phyloP scores from a whole-genome alignment of 2,329 filamentous ascomycete species.

The Ceratocystis papillata region DNA sequence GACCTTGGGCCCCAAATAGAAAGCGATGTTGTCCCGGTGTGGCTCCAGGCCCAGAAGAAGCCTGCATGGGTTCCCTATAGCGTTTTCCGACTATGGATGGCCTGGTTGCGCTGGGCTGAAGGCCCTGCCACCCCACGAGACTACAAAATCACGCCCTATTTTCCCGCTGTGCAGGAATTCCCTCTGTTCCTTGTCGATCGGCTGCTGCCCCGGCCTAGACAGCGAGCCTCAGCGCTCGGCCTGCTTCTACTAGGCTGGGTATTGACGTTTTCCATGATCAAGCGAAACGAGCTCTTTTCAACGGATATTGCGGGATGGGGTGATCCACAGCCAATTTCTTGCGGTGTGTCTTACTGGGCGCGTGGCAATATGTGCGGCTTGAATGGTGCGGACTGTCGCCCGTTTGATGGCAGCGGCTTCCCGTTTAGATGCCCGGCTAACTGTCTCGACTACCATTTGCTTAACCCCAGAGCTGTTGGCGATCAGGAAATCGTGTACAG shows the following conservation, averaged over 20 bases:
- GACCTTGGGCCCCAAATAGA: background rate
- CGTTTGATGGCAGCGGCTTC: slow-evolving; percentile 59
- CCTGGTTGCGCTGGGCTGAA: slow-evolving; percentile 40
- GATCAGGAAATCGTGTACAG: slow-evolving; percentile 54
- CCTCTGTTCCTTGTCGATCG: slow-evolving; percentile 54
- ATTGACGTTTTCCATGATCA: slow-evolving; percentile 56
- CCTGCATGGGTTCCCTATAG: slow-evolving; percentile 52
- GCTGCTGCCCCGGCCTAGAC: slow-evolving; percentile 48
- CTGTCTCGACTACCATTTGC: slow-evolving; percentile 53
- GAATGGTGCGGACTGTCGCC: slow-evolving; percentile 63
- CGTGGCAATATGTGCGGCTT: slow-evolving; percentile 61
- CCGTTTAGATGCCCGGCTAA: slow-evolving; percentile 66
- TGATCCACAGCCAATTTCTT: slow-evolving; percentile 52
- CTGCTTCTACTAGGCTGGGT: slow-evolving; percentile 57
- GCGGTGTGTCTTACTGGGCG: slow-evolving; percentile 59
- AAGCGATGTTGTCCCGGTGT: slow-evolving; percentile 28
- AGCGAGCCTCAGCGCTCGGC: slow-evolving; percentile 49
- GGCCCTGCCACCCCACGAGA: slow-evolving; percentile 46
- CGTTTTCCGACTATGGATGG: slow-evolving; percentile 38
- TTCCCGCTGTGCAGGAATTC: slow-evolving; percentile 56
- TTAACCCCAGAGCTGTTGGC: slow-evolving; percentile 67
- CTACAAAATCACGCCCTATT: slow-evolving; percentile 47
- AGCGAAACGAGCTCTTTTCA: slow-evolving; percentile 49
- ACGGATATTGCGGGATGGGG: slow-evolving; percentile 59
- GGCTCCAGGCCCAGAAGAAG: slow-evolving; percentile 45